Percentiles rank a stretch among this genome's conserved stretches.
These are phyloP conservation scores for Priceomyces fermenticarens DNA, from an alignment of 805 yeast genomes.

Conservation along the genomic window DNA sequence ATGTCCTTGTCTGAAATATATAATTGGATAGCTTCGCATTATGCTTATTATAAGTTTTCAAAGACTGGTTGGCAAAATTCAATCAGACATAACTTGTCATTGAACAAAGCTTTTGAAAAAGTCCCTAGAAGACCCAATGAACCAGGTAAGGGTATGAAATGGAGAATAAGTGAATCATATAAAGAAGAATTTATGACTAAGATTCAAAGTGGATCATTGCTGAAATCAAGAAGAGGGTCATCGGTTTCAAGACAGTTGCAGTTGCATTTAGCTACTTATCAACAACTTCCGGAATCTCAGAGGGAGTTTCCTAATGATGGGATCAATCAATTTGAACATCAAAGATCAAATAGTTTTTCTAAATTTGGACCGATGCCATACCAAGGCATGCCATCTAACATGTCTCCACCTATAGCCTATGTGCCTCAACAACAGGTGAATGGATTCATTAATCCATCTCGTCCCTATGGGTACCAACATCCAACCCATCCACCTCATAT, in stretches of 20 bases:
- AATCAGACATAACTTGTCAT: slow-evolving; percentile 88
- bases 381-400: slow-evolving; percentile 17
- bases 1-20: slow-evolving; percentile 89
- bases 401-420: slow-evolving; percentile 14
- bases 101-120: slow-evolving; percentile 96
- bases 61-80: slow-evolving; percentile 99
- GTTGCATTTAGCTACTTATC: slow-evolving; percentile 63
- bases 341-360: slow-evolving; percentile 15
- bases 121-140: slow-evolving; percentile 94
- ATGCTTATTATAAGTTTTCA: slow-evolving; percentile 87
- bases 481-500: slow-evolving; percentile 15
- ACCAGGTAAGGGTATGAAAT: slow-evolving; percentile 99
- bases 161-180: slow-evolving; percentile 90
- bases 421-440: slow-evolving; percentile 12
- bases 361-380: slow-evolving; percentile 18
- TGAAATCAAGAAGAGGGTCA: slow-evolving; percentile 75
- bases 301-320: slow-evolving; percentile 22
- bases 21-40: slow-evolving; percentile 82
- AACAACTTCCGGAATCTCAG: slow-evolving; percentile 48
- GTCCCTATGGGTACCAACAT: slow-evolving; percentile 14
- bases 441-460: slow-evolving; percentile 10
- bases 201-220: slow-evolving; percentile 71
- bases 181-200: slow-evolving; percentile 80
- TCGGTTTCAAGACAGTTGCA: slow-evolving; percentile 79
- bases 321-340: slow-evolving; percentile 15